These are phyloP conservation scores for Scleromitrula shiraiana DNA, from an alignment of 2,329 filamentous ascomycete genomes.

Conservation along the genomic window DNA sequence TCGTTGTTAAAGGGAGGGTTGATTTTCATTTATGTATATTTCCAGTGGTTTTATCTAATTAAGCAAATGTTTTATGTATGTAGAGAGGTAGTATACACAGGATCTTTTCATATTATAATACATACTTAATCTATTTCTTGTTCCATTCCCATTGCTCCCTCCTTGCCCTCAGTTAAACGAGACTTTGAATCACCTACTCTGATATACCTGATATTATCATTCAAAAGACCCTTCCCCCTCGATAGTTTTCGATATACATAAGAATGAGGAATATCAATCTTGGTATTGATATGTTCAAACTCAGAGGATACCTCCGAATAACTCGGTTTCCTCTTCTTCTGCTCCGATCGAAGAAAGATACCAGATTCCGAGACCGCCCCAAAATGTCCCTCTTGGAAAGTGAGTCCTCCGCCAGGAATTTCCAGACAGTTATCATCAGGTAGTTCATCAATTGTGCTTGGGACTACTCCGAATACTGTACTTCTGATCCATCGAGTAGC, in stretches of 20 bases:
- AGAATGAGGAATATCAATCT: slow-evolving; percentile 42
- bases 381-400: slow-evolving; percentile 38
- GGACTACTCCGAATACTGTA: slow-evolving; percentile 25
- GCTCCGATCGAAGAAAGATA: slow-evolving; percentile 7
- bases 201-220: neutral
- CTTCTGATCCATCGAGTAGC: neutral
- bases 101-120: too few relatives aligned
- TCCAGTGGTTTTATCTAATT: too few relatives aligned
- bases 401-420: neutral
- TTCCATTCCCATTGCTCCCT: too few relatives aligned
- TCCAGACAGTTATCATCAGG: slow-evolving; percentile 1
- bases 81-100: too few relatives aligned
- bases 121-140: too few relatives aligned
- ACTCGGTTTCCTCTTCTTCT: neutral
- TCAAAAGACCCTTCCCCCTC: neutral
- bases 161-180: neutral
- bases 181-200: neutral
- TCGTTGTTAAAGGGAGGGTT: too few relatives aligned
- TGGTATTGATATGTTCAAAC: slow-evolving; percentile 24
- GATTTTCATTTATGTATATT: too few relatives aligned
- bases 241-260: slow-evolving; percentile 14
- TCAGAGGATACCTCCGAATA: neutral
- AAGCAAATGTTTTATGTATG: too few relatives aligned
- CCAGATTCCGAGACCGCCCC: slow-evolving; percentile 56
- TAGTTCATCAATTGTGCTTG: slow-evolving; percentile 27